Percentiles rank a stretch among this genome's conserved stretches.
Conservation (phyloP, 2,329 filamentous ascomycete genomes). For the Trichoderma sp. region DNA sequence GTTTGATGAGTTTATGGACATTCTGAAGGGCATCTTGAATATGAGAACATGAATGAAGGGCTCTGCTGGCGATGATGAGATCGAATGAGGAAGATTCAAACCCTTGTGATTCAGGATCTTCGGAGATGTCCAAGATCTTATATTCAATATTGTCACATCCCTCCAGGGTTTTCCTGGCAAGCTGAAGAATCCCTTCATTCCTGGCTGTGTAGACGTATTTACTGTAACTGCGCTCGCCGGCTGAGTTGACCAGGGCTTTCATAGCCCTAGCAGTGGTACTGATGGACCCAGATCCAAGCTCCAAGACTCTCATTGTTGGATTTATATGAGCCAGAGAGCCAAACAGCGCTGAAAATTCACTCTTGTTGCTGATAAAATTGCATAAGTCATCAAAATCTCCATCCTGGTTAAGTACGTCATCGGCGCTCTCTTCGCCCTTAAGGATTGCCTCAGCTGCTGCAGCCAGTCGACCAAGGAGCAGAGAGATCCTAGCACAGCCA, state of each 20-base stretch:
- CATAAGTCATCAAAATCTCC: not conserved
- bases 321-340: slow-evolving; percentile 10
- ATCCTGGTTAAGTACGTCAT: not conserved
- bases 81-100: slow-evolving; percentile 15
- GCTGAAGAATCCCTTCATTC: slow-evolving; percentile 24
- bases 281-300: slow-evolving; percentile 41
- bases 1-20: slow-evolving; percentile 1
- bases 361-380: not conserved
- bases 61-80: slow-evolving; percentile 11
- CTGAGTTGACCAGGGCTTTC: not conserved
- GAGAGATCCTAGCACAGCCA: not conserved
- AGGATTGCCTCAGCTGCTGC: not conserved
- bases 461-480: not conserved
- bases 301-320: slow-evolving; percentile 20
- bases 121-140: slow-evolving; percentile 28
- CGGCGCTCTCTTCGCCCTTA: not conserved
- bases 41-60: not conserved
- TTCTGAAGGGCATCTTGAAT: not conserved
- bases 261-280: slow-evolving; percentile 28
- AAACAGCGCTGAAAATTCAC: not conserved
- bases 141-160: slow-evolving; percentile 17
- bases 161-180: slow-evolving; percentile 25
- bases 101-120: slow-evolving; percentile 13
- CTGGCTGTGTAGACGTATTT: slow-evolving; percentile 29
- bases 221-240: slow-evolving; percentile 3